phyloP scores from a whole-genome alignment of 345 rosid genomes.

The Clarkia xantiana region DNA sequence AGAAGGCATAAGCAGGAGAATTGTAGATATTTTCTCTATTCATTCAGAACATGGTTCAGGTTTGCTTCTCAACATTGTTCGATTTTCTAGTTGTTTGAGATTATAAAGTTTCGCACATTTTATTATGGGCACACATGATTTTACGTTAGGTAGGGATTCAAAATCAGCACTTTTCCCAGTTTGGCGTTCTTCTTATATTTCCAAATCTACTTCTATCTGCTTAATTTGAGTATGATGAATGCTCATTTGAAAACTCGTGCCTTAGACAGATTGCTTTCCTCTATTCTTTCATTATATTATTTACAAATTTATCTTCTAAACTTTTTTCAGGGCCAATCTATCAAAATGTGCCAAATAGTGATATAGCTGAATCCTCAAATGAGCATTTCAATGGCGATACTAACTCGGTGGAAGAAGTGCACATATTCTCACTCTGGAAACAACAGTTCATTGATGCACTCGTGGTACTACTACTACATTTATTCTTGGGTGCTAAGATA shows the following conservation, averaged over 20 bases:
- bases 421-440: conserved; percentile 48
- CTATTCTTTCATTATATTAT: background rate
- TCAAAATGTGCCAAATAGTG: conserved; percentile 29
- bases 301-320: conserved; percentile 5
- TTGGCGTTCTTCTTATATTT: too few relatives aligned
- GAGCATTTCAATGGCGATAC: conserved; percentile 16
- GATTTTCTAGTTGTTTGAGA: background rate
- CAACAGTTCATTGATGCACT: conserved; percentile 63
- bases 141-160: too few relatives aligned
- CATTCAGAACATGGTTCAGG: conserved; percentile 44
- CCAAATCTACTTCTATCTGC: too few relatives aligned
- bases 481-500: too few relatives aligned
- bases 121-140: too few relatives aligned
- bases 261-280: too few relatives aligned
- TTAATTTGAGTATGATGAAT: too few relatives aligned
- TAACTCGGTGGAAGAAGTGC: conserved; percentile 10
- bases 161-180: too few relatives aligned
- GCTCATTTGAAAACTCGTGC: too few relatives aligned
- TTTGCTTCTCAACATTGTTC: conserved; percentile 9
- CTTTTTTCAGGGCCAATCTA: conserved; percentile 30
- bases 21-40: conserved; percentile 77
- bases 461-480: conserved; percentile 19
- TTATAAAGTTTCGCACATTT: too few relatives aligned
- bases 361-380: conserved; percentile 26
- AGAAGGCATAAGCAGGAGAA: conserved; percentile 31